These are phyloP conservation scores for Trichoderma cornu-damae DNA, from an alignment of 2,329 filamentous ascomycete genomes.

Conservation along the genomic window DNA sequence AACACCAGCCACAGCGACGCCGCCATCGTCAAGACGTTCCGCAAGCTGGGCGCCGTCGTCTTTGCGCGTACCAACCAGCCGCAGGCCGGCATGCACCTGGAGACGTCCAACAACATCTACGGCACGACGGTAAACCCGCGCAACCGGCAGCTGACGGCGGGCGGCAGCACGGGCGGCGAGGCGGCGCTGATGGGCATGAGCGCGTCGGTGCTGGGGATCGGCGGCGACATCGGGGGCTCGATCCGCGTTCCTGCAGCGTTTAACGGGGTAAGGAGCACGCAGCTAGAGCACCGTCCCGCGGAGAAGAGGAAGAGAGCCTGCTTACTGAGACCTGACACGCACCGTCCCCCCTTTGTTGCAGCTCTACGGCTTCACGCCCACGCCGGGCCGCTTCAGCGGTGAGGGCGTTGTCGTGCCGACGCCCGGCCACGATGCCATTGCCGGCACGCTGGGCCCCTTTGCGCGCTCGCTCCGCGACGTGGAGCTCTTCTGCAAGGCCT, in stretches of 20 bases:
- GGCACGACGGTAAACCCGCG: slow-evolving; percentile 9
- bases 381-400: slow-evolving; percentile 72
- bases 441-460: slow-evolving; percentile 62
- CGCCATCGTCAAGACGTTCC: slow-evolving; percentile 8
- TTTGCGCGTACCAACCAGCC: slow-evolving; percentile 14
- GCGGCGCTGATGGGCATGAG: slow-evolving; percentile 52
- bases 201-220: slow-evolving; percentile 53
- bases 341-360: no score
- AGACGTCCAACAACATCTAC: slow-evolving; percentile 17
- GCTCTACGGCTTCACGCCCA: slow-evolving; percentile 46
- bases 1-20: slow-evolving; percentile 7
- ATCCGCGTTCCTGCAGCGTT: slow-evolving; percentile 6
- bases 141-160: slow-evolving; percentile 9
- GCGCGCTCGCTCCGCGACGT: slow-evolving; percentile 11
- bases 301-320: no score
- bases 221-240: slow-evolving; percentile 48
- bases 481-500: slow-evolving; percentile 29
- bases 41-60: slow-evolving; percentile 13
- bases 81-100: slow-evolving; percentile 12
- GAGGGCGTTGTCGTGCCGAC: slow-evolving; percentile 91
- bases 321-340: no score
- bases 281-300: no score
- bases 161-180: slow-evolving; percentile 48
- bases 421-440: slow-evolving; percentile 82
- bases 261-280: slow-evolving; percentile 1